Conservation (phyloP, 805 yeast genomes). For the Danielozyma ontarioensis region DNA sequence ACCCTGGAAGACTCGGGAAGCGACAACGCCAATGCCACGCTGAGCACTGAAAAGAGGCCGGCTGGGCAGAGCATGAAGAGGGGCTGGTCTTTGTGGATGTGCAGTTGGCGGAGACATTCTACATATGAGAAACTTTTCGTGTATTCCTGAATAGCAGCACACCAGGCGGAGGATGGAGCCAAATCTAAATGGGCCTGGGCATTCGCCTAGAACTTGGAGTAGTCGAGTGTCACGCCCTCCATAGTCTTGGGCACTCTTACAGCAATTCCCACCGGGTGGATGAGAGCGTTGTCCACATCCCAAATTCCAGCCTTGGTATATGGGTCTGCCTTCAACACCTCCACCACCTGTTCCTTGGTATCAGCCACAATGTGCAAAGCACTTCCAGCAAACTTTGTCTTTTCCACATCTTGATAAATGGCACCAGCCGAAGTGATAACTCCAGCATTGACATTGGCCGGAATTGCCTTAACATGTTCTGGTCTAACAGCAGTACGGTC, state of each 20-base stretch:
- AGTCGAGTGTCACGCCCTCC: slow-evolving; percentile 25
- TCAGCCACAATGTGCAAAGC: slow-evolving; percentile 59
- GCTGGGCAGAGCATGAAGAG: no score
- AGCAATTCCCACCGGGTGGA: slow-evolving; percentile 47
- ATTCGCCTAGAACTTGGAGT: no score
- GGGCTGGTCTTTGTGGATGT: no score
- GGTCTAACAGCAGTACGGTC: slow-evolving; percentile 52
- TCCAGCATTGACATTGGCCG: slow-evolving; percentile 35
- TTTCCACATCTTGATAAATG: slow-evolving; percentile 41
- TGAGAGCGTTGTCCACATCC: slow-evolving; percentile 62
- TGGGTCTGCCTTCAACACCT: slow-evolving; percentile 57
- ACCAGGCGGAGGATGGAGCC: no score
- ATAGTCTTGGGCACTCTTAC: slow-evolving; percentile 29
- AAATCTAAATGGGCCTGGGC: no score
- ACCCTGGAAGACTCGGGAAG: no score
- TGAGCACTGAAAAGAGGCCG: no score
- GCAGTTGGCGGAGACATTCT: no score
- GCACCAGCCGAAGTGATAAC: slow-evolving; percentile 46
- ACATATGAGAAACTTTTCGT: no score
- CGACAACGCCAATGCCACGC: no score
- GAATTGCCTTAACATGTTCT: slow-evolving; percentile 47
- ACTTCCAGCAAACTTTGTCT: slow-evolving; percentile 62
- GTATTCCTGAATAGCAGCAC: no score
- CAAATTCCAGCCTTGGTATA: slow-evolving; percentile 66
- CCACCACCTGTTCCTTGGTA: slow-evolving; percentile 59